Conservation (phyloP, 73 alveolate genomes). For the Blepharisma stoltei region DNA sequence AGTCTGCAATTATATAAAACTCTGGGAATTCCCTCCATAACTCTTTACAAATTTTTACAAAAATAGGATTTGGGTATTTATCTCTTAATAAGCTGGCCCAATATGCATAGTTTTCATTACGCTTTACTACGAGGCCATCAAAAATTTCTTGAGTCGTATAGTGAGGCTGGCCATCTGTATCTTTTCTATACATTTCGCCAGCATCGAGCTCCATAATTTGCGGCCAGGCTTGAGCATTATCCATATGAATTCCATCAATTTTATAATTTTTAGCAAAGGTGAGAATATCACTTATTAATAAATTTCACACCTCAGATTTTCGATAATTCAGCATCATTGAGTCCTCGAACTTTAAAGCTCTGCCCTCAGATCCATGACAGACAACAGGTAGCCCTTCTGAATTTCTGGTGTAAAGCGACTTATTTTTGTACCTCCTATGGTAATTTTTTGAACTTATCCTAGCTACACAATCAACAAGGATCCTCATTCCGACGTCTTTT, state of each 20-base stretch:
- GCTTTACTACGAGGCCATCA: constrained; percentile 85
- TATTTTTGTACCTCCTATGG: constrained; percentile 83
- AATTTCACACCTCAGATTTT: constrained; percentile 92
- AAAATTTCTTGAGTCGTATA: constrained; percentile 85
- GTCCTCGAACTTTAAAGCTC: constrained; percentile 76
- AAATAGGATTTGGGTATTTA: constrained; percentile 94
- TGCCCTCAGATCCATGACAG: constrained; percentile 97
- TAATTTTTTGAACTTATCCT: constrained; percentile 86
- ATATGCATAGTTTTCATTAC: constrained; percentile 83
- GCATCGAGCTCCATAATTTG: constrained; percentile 84
- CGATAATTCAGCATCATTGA: constrained; percentile 86
- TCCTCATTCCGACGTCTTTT: constrained; percentile 73
- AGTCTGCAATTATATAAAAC: constrained; percentile 93
- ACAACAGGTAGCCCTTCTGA: constrained; percentile 76
- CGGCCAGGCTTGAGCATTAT: constrained; percentile 98
- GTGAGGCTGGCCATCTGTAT: constrained; percentile 92
- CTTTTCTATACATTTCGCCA: constrained; percentile 94
- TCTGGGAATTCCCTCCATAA: constrained; percentile 90
- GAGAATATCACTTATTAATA: constrained; percentile 76
- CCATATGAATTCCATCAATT: constrained; percentile 94
- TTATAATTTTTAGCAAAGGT: constrained; percentile 61
- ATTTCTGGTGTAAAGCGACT: constrained; percentile 78
- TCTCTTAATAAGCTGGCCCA: constrained; percentile 84
- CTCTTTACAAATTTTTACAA: constrained; percentile 79
- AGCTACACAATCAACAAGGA: constrained; percentile 88